phyloP scores from a whole-genome alignment of 495 filamentous ascomycete species.

The Trichoderma reesei region DNA sequence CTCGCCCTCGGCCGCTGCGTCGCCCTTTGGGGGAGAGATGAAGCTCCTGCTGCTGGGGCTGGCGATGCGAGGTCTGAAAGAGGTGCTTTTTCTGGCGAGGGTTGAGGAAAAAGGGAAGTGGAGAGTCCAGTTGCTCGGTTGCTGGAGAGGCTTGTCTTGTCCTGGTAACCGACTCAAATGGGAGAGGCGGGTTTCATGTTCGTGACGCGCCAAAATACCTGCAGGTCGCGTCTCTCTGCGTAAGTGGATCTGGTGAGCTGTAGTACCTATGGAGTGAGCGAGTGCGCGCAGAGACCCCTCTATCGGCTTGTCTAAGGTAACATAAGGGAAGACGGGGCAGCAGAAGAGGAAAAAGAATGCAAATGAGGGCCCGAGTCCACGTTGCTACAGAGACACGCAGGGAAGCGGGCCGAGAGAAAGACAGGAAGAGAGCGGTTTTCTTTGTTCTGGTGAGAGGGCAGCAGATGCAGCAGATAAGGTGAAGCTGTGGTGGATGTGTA shows the following conservation, averaged over 20 bases:
- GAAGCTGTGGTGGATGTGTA: too few relatives aligned
- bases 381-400: slow-evolving; percentile 3
- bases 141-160: background rate
- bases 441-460: background rate
- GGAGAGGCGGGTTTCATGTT: slow-evolving; percentile 13
- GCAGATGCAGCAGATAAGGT: background rate
- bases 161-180: slow-evolving; percentile 7
- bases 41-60: background rate
- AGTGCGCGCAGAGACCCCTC: background rate
- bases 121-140: background rate
- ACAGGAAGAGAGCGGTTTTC: background rate
- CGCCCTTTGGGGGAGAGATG: background rate
- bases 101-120: background rate
- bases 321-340: background rate
- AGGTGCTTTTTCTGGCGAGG: background rate
- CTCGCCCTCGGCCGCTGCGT: background rate
- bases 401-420: background rate
- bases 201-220: slow-evolving; percentile 9
- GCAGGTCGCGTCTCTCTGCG: background rate
- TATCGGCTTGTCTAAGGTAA: background rate
- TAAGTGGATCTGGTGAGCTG: background rate
- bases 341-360: background rate
- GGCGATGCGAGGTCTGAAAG: background rate
- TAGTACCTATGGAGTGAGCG: background rate
- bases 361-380: background rate